Percentiles rank a stretch among this genome's conserved stretches.
Conservation (phyloP, 2,329 filamentous ascomycete genomes). For the Mycosphaerella sp. region DNA sequence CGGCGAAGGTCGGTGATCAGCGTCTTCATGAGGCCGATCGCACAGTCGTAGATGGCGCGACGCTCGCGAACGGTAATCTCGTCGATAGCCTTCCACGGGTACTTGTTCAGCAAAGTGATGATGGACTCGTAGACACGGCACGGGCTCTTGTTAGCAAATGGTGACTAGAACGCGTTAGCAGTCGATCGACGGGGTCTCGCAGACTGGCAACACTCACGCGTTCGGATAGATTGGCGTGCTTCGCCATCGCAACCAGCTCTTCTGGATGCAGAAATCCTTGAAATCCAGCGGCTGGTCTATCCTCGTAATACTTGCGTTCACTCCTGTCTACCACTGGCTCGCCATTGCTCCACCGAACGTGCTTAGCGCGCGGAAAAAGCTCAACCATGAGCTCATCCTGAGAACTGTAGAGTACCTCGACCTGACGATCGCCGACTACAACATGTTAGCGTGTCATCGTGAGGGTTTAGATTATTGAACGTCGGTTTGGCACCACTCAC, state of each 20-base stretch:
- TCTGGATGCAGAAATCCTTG: constrained; percentile 47
- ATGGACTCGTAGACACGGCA: constrained; percentile 50
- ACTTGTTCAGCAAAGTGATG: constrained; percentile 50
- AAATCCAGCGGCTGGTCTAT: constrained; percentile 46
- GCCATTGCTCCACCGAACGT: constrained; percentile 42
- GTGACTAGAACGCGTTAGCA: constrained; percentile 36
- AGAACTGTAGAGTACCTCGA: constrained; percentile 43
- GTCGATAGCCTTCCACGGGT: constrained; percentile 45
- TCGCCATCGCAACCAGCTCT: constrained; percentile 43
- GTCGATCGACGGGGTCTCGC: background rate
- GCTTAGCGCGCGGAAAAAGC: constrained; percentile 49
- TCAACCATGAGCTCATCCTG: constrained; percentile 47
- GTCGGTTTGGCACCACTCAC: background rate
- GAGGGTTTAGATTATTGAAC: too few species aligned
- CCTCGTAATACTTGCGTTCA: constrained; percentile 41
- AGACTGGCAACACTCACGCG: constrained; percentile 38
- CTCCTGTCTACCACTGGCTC: constrained; percentile 33
- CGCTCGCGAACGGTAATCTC: constrained; percentile 45
- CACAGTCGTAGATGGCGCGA: constrained; percentile 40
- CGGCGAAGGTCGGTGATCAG: constrained; percentile 25
- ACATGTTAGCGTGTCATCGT: background rate
- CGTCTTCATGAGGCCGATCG: constrained; percentile 21
- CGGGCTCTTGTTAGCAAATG: constrained; percentile 45
- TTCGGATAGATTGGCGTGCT: constrained; percentile 45
- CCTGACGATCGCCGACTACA: constrained; percentile 43